Percentiles rank a stretch among this genome's conserved stretches.
Evolutionary conservation across 2,329 filamentous ascomycete genomes (phyloP).

Genomic region (Pyrenophora teres): DNA sequence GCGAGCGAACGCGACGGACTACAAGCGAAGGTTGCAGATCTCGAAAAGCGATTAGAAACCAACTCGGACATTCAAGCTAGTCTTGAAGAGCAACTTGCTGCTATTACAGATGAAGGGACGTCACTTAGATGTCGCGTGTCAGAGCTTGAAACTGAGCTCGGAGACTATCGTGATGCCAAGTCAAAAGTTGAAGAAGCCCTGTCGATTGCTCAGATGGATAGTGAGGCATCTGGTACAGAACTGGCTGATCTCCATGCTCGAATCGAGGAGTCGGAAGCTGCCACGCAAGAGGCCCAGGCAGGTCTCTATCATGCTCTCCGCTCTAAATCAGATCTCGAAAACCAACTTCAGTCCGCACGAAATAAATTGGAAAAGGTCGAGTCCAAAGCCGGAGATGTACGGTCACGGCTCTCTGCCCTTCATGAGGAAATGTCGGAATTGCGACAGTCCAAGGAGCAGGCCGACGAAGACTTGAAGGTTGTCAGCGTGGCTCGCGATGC

Average conservation of each 20-base stretch:
- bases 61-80: slow-evolving; percentile 8
- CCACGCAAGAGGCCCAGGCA: slow-evolving; percentile 13
- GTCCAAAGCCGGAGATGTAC: slow-evolving; percentile 12
- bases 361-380: slow-evolving; percentile 17
- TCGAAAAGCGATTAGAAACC: slow-evolving; percentile 11
- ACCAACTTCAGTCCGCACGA: slow-evolving; percentile 14
- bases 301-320: slow-evolving; percentile 9
- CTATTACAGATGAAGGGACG: slow-evolving; percentile 13
- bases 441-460: slow-evolving; percentile 25
- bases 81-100: slow-evolving; percentile 15
- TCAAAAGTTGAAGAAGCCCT: slow-evolving; percentile 15
- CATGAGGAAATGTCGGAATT: slow-evolving; percentile 19
- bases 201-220: slow-evolving; percentile 6
- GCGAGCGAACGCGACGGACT: slow-evolving; percentile 13
- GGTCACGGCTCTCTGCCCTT: slow-evolving; percentile 19
- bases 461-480: slow-evolving; percentile 22
- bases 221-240: slow-evolving; percentile 15
- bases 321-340: slow-evolving; percentile 11
- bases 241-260: slow-evolving; percentile 15
- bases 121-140: slow-evolving; percentile 14
- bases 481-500: slow-evolving; percentile 20
- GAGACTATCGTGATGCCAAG: slow-evolving; percentile 8
- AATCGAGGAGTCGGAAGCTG: slow-evolving; percentile 7
- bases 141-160: slow-evolving; percentile 21
- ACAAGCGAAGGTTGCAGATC: slow-evolving; percentile 9